These are phyloP conservation scores for Mucor velutinosus DNA, from an alignment of 371 early-diverging fungal species.

Conservation along the genomic window DNA sequence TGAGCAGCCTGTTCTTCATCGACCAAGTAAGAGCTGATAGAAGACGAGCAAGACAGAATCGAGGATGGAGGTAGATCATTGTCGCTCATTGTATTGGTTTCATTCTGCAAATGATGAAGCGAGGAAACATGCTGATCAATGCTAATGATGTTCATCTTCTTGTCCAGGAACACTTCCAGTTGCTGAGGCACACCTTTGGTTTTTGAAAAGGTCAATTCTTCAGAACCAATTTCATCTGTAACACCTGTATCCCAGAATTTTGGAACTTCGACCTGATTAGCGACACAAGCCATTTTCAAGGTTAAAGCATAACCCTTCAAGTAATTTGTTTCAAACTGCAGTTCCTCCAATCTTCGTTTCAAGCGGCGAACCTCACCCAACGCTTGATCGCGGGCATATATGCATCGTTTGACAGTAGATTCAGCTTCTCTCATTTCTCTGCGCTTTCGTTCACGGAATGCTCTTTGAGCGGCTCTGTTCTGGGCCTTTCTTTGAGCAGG, in stretches of 20 bases:
- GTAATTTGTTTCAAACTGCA: conserved; percentile 38
- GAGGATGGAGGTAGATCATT: conserved; percentile 4
- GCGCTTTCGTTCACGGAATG: conserved; percentile 44
- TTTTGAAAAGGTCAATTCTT: conserved; percentile 28
- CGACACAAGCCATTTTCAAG: conserved; percentile 37
- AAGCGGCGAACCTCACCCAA: conserved; percentile 17
- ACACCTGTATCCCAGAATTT: conserved; percentile 34
- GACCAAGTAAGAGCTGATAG: not conserved
- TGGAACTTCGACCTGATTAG: conserved; percentile 40
- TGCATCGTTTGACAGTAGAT: conserved; percentile 33
- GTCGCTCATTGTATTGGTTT: not conserved
- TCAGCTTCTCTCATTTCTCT: conserved; percentile 47
- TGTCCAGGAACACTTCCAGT: conserved; percentile 40
- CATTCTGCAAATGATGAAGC: not conserved
- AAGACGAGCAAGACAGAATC: not conserved
- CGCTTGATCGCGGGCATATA: conserved; percentile 33
- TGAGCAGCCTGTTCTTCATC: not conserved
- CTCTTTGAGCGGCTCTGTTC: conserved; percentile 42
- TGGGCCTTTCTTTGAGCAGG: conserved; percentile 51
- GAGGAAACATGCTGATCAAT: not conserved
- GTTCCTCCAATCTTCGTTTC: conserved; percentile 25
- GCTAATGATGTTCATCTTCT: conserved; percentile 28
- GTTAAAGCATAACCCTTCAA: conserved; percentile 36
- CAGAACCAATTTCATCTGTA: conserved; percentile 36
- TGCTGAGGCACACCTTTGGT: conserved; percentile 34